Evolutionary conservation across 805 yeast genomes (phyloP).

Genomic region (Maudiozyma bulderi): DNA sequence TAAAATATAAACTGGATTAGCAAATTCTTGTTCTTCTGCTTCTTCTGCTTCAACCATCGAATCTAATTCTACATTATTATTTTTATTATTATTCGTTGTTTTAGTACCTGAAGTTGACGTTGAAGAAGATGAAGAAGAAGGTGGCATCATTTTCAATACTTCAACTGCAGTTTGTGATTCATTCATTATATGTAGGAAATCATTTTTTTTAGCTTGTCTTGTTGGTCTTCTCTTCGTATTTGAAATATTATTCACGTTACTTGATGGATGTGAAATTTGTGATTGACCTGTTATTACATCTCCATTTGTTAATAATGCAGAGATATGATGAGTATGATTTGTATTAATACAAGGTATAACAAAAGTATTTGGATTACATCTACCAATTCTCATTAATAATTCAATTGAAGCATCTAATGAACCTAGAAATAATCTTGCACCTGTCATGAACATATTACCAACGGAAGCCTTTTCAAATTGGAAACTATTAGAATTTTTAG

Average conservation of each 20-base stretch:
- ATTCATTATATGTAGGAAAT: neutral
- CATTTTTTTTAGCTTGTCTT: neutral
- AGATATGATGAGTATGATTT: slow-evolving; percentile 76
- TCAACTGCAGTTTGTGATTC: neutral
- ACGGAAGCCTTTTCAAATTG: slow-evolving; percentile 69
- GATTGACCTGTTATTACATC: slow-evolving; percentile 79
- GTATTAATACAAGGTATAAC: slow-evolving; percentile 80
- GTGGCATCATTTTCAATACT: neutral
- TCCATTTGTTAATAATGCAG: slow-evolving; percentile 65
- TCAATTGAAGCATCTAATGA: slow-evolving; percentile 80
- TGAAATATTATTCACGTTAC: neutral
- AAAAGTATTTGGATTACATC: slow-evolving; percentile 35
- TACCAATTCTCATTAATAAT: slow-evolving; percentile 49
- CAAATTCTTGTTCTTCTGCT: slow-evolving; percentile 56
- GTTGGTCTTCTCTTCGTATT: slow-evolving; percentile 8
- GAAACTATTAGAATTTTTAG: slow-evolving; percentile 39
- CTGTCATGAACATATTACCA: slow-evolving; percentile 78
- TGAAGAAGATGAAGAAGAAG: neutral
- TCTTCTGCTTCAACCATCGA: slow-evolving; percentile 28
- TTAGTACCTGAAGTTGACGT: neutral
- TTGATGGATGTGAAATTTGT: slow-evolving; percentile 79
- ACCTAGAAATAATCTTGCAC: slow-evolving; percentile 72
- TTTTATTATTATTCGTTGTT: neutral
- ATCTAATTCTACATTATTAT: neutral
- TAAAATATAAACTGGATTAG: slow-evolving; percentile 36